A percentile compares a stretch with the other conserved stretches of the same genome.
phyloP scores from a whole-genome alignment of 768 basidiomycete species.

The Porphyrellus cyaneotinctus region DNA sequence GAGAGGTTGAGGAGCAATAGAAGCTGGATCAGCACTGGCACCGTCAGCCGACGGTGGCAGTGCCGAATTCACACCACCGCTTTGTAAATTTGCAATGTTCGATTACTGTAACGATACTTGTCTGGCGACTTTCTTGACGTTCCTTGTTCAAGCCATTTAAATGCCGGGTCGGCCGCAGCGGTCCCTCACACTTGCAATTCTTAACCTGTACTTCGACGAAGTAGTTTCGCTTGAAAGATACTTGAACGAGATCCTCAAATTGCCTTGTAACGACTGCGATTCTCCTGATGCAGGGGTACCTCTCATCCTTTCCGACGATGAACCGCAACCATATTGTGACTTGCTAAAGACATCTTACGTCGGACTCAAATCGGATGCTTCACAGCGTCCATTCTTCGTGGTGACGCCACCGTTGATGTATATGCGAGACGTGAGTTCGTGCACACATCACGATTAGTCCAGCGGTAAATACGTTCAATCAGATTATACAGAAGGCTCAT shows the following conservation, averaged over 20 bases:
- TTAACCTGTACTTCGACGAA: conserved; percentile 42
- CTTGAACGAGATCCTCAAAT: conserved; percentile 35
- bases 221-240: conserved; percentile 40
- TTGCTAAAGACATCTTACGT: conserved; percentile 49
- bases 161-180: conserved; percentile 3
- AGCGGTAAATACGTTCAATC: not conserved
- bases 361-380: conserved; percentile 30
- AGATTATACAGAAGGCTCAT: conserved; percentile 65
- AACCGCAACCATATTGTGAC: conserved; percentile 28
- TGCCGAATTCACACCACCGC: too few relatives aligned
- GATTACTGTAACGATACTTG: too few relatives aligned
- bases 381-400: conserved; percentile 24
- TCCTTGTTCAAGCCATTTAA: not conserved
- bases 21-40: conserved; percentile 5
- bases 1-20: conserved; percentile 31
- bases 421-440: conserved; percentile 49
- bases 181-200: conserved; percentile 30
- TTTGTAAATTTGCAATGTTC: too few relatives aligned
- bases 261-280: conserved; percentile 6
- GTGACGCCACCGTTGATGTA: conserved; percentile 41
- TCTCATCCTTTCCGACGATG: conserved; percentile 12
- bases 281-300: conserved; percentile 6
- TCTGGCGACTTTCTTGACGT: not conserved
- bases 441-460: not conserved
- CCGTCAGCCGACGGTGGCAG: too few relatives aligned